Conservation (phyloP, 176 grass and related monocot species). For the Zoysia japonica region DNA sequence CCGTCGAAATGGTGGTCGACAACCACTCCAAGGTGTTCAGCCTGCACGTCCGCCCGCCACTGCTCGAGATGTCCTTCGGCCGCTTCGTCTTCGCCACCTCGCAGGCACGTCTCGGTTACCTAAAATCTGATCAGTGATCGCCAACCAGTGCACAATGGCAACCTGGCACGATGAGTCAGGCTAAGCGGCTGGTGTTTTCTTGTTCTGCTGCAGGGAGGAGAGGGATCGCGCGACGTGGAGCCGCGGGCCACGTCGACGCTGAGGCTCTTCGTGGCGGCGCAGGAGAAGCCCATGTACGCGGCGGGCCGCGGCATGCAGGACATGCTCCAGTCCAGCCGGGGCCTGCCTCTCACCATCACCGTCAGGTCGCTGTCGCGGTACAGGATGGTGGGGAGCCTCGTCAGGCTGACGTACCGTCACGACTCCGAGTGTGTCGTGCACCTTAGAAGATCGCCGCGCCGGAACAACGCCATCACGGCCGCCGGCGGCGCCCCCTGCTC, state of each 20-base stretch:
- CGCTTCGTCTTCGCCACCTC: conserved; percentile 68
- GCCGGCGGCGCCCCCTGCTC: conserved; percentile 49
- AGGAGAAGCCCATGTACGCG: conserved; percentile 92
- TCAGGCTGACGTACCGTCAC: conserved; percentile 57
- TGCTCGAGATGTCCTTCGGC: conserved; percentile 62
- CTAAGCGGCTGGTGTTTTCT: neutral
- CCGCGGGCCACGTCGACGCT: conserved; percentile 20
- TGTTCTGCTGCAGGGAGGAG: conserved; percentile 46
- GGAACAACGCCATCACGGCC: conserved; percentile 34
- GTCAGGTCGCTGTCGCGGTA: conserved; percentile 55
- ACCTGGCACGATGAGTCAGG: neutral
- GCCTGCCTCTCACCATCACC: conserved; percentile 58
- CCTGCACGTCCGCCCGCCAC: conserved; percentile 54
- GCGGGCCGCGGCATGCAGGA: conserved; percentile 82
- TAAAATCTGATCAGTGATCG: too few species aligned
- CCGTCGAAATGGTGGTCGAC: conserved; percentile 69
- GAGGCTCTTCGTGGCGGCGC: conserved; percentile 51
- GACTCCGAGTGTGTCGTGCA: conserved; percentile 59
- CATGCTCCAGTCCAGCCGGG: conserved; percentile 57
- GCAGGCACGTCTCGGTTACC: conserved; percentile 17
- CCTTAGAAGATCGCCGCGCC: conserved; percentile 40
- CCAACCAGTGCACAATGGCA: neutral
- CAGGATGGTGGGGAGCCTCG: conserved; percentile 54
- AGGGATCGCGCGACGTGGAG: conserved; percentile 40
- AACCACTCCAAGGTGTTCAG: conserved; percentile 86